A percentile compares a stretch with the other conserved stretches of the same genome.
Conservation (phyloP, 2,329 filamentous ascomycete genomes). For the Fusarium sp. region DNA sequence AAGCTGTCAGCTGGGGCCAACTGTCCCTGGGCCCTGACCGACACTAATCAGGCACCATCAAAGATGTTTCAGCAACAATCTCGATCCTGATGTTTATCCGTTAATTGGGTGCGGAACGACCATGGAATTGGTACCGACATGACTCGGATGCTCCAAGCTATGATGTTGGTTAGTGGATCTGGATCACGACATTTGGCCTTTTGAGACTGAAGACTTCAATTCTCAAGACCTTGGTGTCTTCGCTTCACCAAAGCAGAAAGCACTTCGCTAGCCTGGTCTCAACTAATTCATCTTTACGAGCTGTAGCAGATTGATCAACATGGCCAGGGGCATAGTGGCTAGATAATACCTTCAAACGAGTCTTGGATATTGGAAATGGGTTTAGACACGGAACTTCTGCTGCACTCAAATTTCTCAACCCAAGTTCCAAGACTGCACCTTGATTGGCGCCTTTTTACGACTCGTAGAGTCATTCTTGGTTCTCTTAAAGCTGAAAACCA, state of each 20-base stretch:
- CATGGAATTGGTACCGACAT: constrained; percentile 15
- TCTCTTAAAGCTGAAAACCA: neutral
- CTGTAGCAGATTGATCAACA: neutral
- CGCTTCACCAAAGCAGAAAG: neutral
- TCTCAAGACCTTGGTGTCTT: neutral
- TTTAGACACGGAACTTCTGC: neutral
- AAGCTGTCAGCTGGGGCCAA: constrained; percentile 17
- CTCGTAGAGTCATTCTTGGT: neutral
- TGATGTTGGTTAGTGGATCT: constrained; percentile 6
- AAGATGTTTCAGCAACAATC: constrained; percentile 18
- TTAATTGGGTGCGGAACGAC: constrained; percentile 11
- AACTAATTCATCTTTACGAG: neutral
- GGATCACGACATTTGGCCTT: constrained; percentile 10
- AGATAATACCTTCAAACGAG: neutral
- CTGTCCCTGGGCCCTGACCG: neutral
- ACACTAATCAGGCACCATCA: constrained; percentile 6
- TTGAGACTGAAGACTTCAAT: neutral
- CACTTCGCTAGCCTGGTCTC: neutral
- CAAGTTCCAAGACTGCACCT: neutral
- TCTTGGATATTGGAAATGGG: neutral
- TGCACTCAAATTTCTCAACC: neutral
- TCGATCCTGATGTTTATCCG: constrained; percentile 17
- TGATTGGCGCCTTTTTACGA: neutral
- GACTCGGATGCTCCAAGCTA: constrained; percentile 4
- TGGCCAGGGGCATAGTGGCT: neutral